A percentile compares a stretch with the other conserved stretches of the same genome.
phyloP scores from a whole-genome alignment of 257 asterid genomes.

The Ajuga chamaepitys region DNA sequence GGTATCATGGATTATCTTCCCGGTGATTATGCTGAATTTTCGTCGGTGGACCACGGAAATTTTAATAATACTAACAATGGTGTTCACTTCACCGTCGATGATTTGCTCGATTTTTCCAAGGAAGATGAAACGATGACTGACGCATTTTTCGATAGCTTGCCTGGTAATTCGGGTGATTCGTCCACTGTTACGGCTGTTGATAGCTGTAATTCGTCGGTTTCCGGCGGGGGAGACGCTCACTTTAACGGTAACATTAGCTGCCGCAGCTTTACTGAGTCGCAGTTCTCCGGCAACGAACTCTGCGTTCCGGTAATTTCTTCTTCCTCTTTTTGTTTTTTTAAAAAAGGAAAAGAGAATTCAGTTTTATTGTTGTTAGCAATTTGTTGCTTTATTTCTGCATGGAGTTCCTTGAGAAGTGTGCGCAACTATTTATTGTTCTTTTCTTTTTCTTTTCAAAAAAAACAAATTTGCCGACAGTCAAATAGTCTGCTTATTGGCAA shows the following conservation, averaged over 20 bases:
- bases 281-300: conserved; percentile 72
- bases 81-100: conserved; percentile 61
- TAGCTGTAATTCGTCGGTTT: conserved; percentile 75
- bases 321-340: background rate
- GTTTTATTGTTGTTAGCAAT: background rate
- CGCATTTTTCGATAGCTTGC: conserved; percentile 51
- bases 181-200: conserved; percentile 70
- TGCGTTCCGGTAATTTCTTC: conserved; percentile 70
- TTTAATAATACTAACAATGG: conserved; percentile 13
- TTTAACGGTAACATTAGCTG: conserved; percentile 70
- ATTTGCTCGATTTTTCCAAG: conserved; percentile 81
- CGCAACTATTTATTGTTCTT: conserved; percentile 11
- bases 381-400: conserved; percentile 21
- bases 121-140: conserved; percentile 84
- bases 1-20: conserved; percentile 35
- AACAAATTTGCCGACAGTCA: conserved; percentile 22
- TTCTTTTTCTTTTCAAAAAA: background rate
- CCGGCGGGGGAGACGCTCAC: conserved; percentile 56
- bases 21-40: conserved; percentile 32
- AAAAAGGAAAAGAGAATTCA: background rate
- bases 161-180: conserved; percentile 62
- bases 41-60: conserved; percentile 28
- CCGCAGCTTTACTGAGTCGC: conserved; percentile 68
- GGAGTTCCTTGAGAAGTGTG: conserved; percentile 32
- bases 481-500: background rate